A percentile compares a stretch with the other conserved stretches of the same genome.
These are phyloP conservation scores for Clonostachys chloroleuca DNA, from an alignment of 2,329 filamentous ascomycete species.

Conservation along the genomic window DNA sequence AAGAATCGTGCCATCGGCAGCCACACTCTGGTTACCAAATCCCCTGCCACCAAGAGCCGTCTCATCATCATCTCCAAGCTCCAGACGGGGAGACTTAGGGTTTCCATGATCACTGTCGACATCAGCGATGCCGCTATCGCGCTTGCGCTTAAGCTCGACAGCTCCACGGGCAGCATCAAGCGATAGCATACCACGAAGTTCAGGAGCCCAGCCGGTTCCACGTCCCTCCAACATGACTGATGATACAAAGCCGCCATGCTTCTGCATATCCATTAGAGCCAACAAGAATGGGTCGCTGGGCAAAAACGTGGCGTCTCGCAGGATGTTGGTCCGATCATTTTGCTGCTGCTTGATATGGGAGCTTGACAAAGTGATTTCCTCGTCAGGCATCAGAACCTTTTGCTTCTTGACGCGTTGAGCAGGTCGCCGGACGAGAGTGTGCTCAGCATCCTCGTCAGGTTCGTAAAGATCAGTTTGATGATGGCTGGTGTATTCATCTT, in stretches of 20 bases:
- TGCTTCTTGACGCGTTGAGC: constrained; percentile 71
- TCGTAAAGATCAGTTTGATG: constrained; percentile 58
- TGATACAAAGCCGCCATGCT: constrained; percentile 83
- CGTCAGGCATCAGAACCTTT: constrained; percentile 78
- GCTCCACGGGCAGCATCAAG: constrained; percentile 73
- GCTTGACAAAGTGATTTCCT: constrained; percentile 71
- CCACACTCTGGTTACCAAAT: constrained; percentile 47
- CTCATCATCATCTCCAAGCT: constrained; percentile 67
- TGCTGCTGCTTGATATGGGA: constrained; percentile 83
- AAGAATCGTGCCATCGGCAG: constrained; percentile 56
- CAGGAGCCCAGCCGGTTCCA: constrained; percentile 80
- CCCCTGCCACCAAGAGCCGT: constrained; percentile 47
- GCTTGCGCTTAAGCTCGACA: constrained; percentile 87
- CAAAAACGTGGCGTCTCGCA: constrained; percentile 77
- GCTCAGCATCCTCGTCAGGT: constrained; percentile 52
- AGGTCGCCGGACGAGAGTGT: constrained; percentile 59
- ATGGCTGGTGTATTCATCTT: constrained; percentile 50
- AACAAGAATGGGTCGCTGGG: constrained; percentile 84
- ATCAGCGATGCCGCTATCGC: constrained; percentile 81
- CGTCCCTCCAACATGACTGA: constrained; percentile 80
- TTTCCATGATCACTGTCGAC: constrained; percentile 63
- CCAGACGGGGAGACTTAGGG: constrained; percentile 65
- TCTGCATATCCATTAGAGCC: constrained; percentile 87
- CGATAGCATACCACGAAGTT: constrained; percentile 88
- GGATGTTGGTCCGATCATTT: constrained; percentile 78